Evolutionary conservation across 1,139 yeast species (phyloP), one percentile per base, ranked within the genome.

Genomic region (Starmera stellimalicola): DNA sequence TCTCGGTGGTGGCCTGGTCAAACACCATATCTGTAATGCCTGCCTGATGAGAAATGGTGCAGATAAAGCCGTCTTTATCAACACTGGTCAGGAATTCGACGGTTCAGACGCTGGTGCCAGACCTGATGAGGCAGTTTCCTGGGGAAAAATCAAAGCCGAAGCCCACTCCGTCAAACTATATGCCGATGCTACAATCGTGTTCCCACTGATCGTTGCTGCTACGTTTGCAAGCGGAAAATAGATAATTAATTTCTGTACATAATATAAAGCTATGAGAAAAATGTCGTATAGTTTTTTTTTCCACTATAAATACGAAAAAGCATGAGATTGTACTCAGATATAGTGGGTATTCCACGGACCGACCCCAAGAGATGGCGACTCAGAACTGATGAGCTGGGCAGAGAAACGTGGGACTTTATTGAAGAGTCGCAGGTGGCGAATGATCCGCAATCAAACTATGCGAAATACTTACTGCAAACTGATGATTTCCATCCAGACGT

Each of bases 41-140:
- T 88, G 97, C 58, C 68, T 91, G 50, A 91, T 91, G 99, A 79
- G 99, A 67, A 93, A 91, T 51, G 99, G 99, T 48, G 98, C 99
- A 16, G 99, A 91, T 57, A 85, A 78, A 54, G 97, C 98, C 4
- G 96, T 91, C 15, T 91, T 75, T 60, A 88, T 91, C 57, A 93
- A 93, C 60, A 91, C 99, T 11, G 98, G 96, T 28, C 98, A 91
- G 62, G 99, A 91, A 57, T 93, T 87, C 52, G 99, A 91, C 54
- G 98, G 98, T 33, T 84, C 95, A 12, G 99, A 91, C 58, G 97
- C 98, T 14, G 99, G 99, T 43, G 99, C 99, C 6, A 74, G 98
- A 54, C 97, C 98, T 1, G 98, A 93, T 56, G 99, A 91, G 62
- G 98, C 98, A 18, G 81, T 91, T 35, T 82, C 95, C 31, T 91